Conservation (phyloP, 2,329 filamentous ascomycete genomes). For the Apiospora pterosperma region DNA sequence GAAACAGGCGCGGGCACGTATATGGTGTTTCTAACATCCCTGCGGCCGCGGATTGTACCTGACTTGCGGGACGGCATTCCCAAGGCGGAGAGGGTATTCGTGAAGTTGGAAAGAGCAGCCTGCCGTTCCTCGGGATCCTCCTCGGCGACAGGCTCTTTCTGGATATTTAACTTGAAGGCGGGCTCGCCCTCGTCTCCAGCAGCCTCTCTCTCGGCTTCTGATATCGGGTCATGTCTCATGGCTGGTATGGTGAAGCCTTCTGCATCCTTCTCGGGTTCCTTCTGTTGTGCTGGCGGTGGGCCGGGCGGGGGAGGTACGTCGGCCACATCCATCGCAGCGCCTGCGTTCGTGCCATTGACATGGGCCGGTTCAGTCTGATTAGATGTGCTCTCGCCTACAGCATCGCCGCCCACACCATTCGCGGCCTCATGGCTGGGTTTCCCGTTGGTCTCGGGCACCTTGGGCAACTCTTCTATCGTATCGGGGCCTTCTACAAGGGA, state of each 20-base stretch:
- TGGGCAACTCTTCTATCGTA: conserved; percentile 26
- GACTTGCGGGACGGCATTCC: conserved; percentile 64
- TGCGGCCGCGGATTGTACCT: conserved; percentile 79
- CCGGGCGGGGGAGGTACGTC: conserved; percentile 51
- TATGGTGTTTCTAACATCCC: conserved; percentile 89
- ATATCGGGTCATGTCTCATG: conserved; percentile 61
- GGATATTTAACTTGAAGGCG: conserved; percentile 76
- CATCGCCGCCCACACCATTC: conserved; percentile 41
- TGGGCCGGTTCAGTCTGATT: conserved; percentile 22
- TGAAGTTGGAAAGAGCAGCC: conserved; percentile 72
- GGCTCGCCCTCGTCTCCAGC: conserved; percentile 58
- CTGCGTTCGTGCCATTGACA: conserved; percentile 44
- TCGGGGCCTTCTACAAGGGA: conserved; percentile 57
- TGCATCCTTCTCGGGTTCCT: conserved; percentile 54
- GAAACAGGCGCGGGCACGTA: conserved; percentile 59
- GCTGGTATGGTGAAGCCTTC: conserved; percentile 77
- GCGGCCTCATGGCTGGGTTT: conserved; percentile 39
- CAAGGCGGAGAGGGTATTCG: conserved; percentile 64
- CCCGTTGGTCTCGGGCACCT: conserved; percentile 26
- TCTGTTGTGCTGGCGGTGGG: conserved; percentile 43
- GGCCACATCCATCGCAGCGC: conserved; percentile 37
- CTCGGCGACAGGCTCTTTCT: conserved; percentile 73
- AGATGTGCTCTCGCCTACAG: conserved; percentile 24
- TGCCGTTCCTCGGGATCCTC: conserved; percentile 72
- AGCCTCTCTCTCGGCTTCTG: conserved; percentile 68